Conservation (phyloP, 345 rosid species). For the Linum trigynum region DNA sequence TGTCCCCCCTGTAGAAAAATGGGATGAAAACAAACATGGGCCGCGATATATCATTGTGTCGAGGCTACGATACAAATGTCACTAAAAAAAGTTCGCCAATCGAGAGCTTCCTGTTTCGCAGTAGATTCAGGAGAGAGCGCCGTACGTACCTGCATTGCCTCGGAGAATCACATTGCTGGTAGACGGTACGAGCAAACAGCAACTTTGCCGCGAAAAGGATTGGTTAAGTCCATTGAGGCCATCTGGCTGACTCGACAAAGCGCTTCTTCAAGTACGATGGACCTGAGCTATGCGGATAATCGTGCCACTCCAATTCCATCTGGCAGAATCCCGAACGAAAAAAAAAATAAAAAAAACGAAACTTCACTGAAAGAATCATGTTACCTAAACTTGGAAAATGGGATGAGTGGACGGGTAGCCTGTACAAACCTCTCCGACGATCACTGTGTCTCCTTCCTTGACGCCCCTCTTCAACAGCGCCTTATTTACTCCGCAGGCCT, state of each 20-base stretch:
- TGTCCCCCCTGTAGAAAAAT: too few species aligned
- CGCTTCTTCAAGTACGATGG: slow-evolving; percentile 44
- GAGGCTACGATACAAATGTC: too few species aligned
- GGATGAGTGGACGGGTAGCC: neutral
- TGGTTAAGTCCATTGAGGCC: slow-evolving; percentile 57
- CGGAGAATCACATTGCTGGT: too few species aligned
- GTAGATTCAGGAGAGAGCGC: too few species aligned
- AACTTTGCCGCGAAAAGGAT: too few species aligned
- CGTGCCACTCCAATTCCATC: slow-evolving; percentile 94
- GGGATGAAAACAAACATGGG: too few species aligned
- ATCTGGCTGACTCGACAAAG: slow-evolving; percentile 46
- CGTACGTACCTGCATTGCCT: too few species aligned
- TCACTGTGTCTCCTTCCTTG: slow-evolving; percentile 87
- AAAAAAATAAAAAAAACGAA: neutral
- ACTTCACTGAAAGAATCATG: neutral
- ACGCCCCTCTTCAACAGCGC: slow-evolving; percentile 69
- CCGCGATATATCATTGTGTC: too few species aligned
- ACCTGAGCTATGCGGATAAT: slow-evolving; percentile 39
- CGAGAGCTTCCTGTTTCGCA: too few species aligned
- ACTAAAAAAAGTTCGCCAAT: too few species aligned
- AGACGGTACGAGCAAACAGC: too few species aligned
- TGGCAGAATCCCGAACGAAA: slow-evolving; percentile 20
- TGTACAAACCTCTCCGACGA: slow-evolving; percentile 72
- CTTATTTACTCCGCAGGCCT: slow-evolving; percentile 80
- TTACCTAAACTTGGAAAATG: neutral